Evolutionary conservation across 441 rosid species (phyloP), one percentile per base, ranked within the genome.

Genomic region (California macrophylla): DNA sequence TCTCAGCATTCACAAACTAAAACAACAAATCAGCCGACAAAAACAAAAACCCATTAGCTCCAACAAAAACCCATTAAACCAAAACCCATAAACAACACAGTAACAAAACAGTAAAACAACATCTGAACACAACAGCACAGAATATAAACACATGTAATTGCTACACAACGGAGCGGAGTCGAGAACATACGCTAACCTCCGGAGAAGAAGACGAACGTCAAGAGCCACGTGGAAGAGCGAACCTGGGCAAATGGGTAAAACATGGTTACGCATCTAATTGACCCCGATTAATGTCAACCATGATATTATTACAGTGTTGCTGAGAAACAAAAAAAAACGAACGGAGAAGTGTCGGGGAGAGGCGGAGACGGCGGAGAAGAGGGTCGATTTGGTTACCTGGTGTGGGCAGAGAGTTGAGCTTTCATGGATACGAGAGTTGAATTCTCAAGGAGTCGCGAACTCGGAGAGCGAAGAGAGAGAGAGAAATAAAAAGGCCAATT

Each of bases 271-370:
- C 71, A 77, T 77, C 77, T 67, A 24, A 29, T 25, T 45, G 62
- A 76, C 78, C 78, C 82, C 79, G 78, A 80, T 77, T 58, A 23
- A 23, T 72, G 80, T 74, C 79, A 86, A 80, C 83, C 71, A 79
- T 21, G 65, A 34, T 15, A 45, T 64, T 47, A 45, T 18, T 10
- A 12, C 13, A 54, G 32, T 34, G 38, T 65, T 6, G 34, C 54
- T 29, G 28, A 26, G 5, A 32, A 63, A 45, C 25, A 5, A 29
- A 4, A 65, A n/a, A 64, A 66, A 18, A 30, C n/a, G 68, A 60
- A 38, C 67, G 66, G 70, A 71, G 23, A 32, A 29, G 12, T 23
- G 63, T 58, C 13, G 15, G 29, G 28, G 63, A 58, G 23, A 18
- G 23, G 52, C 60, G 5, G 68, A 47, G 42, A 58, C 34, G 36